Conservation (phyloP, 495 filamentous ascomycete species). For the Tuber calosporum region DNA sequence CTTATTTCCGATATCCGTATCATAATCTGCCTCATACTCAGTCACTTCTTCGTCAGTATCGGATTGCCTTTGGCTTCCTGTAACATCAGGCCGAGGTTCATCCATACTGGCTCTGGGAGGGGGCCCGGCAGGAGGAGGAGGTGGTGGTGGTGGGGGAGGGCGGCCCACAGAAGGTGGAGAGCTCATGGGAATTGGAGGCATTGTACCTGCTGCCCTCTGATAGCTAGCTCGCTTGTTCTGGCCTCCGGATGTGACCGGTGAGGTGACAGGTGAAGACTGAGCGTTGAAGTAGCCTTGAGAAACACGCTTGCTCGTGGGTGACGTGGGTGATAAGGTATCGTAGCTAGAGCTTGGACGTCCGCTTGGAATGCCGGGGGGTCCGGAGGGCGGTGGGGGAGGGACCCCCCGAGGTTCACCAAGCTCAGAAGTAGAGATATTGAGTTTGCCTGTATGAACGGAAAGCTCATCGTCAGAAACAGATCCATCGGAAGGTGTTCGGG, state of each 20-base stretch:
- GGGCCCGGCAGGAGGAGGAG: slow-evolving; percentile 56
- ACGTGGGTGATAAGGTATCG: slow-evolving; percentile 48
- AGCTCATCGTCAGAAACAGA: slow-evolving; percentile 93
- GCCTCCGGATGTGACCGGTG: slow-evolving; percentile 47
- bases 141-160: slow-evolving; percentile 49
- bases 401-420: slow-evolving; percentile 37
- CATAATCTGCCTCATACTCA: slow-evolving; percentile 97
- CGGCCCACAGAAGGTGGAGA: slow-evolving; percentile 45
- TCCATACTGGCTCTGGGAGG: slow-evolving; percentile 63
- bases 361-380: slow-evolving; percentile 48
- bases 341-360: slow-evolving; percentile 45
- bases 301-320: slow-evolving; percentile 48
- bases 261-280: slow-evolving; percentile 49
- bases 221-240: slow-evolving; percentile 50
- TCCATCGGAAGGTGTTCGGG: slow-evolving; percentile 63
- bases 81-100: slow-evolving; percentile 39
- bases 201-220: slow-evolving; percentile 43
- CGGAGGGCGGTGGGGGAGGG: slow-evolving; percentile 47
- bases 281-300: slow-evolving; percentile 47
- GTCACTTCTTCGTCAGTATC: slow-evolving; percentile 74
- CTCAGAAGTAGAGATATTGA: slow-evolving; percentile 44
- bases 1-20: slow-evolving; percentile 90
- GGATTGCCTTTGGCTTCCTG: slow-evolving; percentile 38
- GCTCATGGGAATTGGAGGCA: slow-evolving; percentile 45
- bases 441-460: slow-evolving; percentile 55